Evolutionary conservation across 208 protist genomes (phyloP).

Genomic region (Acanthamoeba culbertsoni): DNA sequence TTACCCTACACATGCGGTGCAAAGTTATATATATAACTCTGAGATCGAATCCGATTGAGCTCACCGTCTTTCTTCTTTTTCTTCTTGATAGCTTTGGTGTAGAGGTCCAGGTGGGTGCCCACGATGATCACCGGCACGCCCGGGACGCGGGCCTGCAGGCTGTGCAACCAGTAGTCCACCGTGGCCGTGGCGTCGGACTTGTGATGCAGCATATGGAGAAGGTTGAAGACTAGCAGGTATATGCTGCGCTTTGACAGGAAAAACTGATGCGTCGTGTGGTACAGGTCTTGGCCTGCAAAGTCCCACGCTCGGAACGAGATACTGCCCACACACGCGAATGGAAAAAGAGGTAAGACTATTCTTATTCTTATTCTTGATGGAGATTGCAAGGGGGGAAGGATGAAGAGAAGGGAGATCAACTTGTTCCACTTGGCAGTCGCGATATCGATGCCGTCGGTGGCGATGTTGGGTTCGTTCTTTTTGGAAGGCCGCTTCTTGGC

Average conservation of each 20-base stretch:
- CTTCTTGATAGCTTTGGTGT: constrained; percentile 36
- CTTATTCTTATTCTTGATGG: no score
- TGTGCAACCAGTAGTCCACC: constrained; percentile 57
- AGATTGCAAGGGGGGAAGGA: not conserved
- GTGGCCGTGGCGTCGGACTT: constrained; percentile 47
- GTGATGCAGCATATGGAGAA: not conserved
- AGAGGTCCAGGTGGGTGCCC: constrained; percentile 48
- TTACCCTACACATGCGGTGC: no score
- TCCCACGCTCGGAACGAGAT: constrained; percentile 61
- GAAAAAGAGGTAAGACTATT: not conserved
- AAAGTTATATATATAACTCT: no score
- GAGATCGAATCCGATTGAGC: not conserved
- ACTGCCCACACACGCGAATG: not conserved
- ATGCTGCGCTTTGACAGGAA: constrained; percentile 60
- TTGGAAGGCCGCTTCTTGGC: constrained; percentile 26
- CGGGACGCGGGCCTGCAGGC: constrained; percentile 32
- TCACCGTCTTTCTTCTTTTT: constrained; percentile 25
- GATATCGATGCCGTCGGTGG: constrained; percentile 58
- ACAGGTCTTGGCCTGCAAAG: constrained; percentile 53
- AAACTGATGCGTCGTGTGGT: constrained; percentile 59
- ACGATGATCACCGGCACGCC: constrained; percentile 58
- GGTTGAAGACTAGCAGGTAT: constrained; percentile 52
- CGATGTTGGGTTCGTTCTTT: constrained; percentile 56
- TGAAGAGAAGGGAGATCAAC: not conserved
- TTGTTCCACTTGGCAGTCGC: constrained; percentile 41